Base-by-base conservation (phyloP, 495 filamentous ascomycete genomes). In the Aspergillus funiculosus region DNA sequence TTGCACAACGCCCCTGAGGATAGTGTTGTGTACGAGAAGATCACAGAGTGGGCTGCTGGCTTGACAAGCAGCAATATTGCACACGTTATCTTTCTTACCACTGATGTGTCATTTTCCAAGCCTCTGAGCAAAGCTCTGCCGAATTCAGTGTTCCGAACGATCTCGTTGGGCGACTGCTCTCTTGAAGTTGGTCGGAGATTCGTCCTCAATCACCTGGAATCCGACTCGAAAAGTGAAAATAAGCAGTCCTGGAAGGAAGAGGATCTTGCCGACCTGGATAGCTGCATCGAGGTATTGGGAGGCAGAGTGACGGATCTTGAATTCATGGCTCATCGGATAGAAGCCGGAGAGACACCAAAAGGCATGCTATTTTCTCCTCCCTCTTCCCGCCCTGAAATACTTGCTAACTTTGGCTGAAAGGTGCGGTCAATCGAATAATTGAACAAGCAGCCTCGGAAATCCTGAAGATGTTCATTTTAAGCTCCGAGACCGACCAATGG, bases 41-140 rank as follows among this genome's bases (percentile, higher is more conserved):
- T 97, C 29, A 79, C 89, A 5, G 87, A 95, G 56, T 97, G 89
- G 87, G 89, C 91, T 2, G 88, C 94, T 3, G 73, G 79, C 0
- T 69, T 97, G n/a, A 88, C 89, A 0, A 82, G 85, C 3, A 76
- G 79, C n/a, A 95, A 96, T 51, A 77, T 95, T 31, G 94, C 92
- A 2, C 92, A 97, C 62, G 91, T 98, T 50, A 84, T 98, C 35
- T 95, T 97, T 71, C 74, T 98, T n/a, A 95, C 91, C 0, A 87
- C 86, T 51, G 94, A 98, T 50, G 77, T 87, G 2, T 86, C 89
- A 2, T 95, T 85, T 63, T 80, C 85, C 10, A 98, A 98, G 55
- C 83, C 86, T 5, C 74, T 98, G 1, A 82, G 85, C 57, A 91
- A 86, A 62, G 82, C 87, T 0, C 74, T 98, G 11, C 92, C 92